Evolutionary conservation across 192 early-diverging fungal genomes (phyloP), one percentile per base, ranked within the genome.

Genomic region (Anaeromyces robustus): DNA sequence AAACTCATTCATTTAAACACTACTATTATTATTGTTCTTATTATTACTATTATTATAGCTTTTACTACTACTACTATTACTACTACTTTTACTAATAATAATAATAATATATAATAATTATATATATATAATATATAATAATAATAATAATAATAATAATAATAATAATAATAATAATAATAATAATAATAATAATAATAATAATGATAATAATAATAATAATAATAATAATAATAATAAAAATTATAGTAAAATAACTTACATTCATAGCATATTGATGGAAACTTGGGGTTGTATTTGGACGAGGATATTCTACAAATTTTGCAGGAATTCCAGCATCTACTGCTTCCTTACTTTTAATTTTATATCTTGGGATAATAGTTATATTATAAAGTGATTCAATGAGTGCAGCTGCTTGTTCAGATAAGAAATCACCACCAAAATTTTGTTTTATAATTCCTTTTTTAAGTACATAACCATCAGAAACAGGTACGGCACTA

Each of bases 381-480:
- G 91, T 86, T 79, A 90, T 83, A 78, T 93, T 85, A 37, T 81
- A 82, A 90, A 87, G 29, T 88, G 88, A 26, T 85, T 80, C 83
- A 89, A 85, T 16, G 94, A 86, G 81, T 88, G 86, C 59, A 89
- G 85, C n/a, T 90, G 95, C 92, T 84, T 95, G 93, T 30, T 89
- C 82, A 16, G 94, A 94, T 1, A 98, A 81, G 19, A 93, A 87
- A 84, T 97, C 92, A 77, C 97, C 98, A 78, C 90, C 97, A 79
- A 96, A 80, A 26, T 89, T 84, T 81, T 94, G 91, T 68, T 89
- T 87, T 80, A 89, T 87, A 77, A 94, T 86, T 84, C 92, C 94
- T 86, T 98, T 97, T 83, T 95, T 96, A 59, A 99, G 84, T 26
- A 96, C 95, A 84, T 92, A 98, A 34, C 98, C 98, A 83, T 99